These are phyloP conservation scores for Geranomyces variabilis DNA, from an alignment of 192 early-diverging fungal genomes.

Conservation along the genomic window DNA sequence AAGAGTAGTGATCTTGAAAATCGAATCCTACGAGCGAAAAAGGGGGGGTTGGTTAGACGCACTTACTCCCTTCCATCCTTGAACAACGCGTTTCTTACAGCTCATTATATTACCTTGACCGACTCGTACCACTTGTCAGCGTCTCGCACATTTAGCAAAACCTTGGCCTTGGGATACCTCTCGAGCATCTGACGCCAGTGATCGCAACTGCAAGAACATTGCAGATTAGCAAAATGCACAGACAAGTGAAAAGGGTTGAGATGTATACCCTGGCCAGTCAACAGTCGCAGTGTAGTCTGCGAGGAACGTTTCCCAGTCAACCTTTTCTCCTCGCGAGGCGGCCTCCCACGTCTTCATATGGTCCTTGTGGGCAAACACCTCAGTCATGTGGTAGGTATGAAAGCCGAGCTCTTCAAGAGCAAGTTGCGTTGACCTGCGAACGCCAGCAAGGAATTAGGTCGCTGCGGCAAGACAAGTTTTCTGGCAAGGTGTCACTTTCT, in stretches of 20 bases:
- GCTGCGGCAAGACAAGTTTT: background rate
- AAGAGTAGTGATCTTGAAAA: background rate
- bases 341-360: slow-evolving; percentile 22
- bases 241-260: too few relatives aligned
- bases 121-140: slow-evolving; percentile 36
- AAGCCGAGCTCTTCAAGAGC: slow-evolving; percentile 38
- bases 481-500: background rate
- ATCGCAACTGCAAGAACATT: background rate
- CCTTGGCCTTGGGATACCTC: slow-evolving; percentile 36
- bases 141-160: slow-evolving; percentile 37
- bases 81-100: too few relatives aligned
- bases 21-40: background rate
- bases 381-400: slow-evolving; percentile 33
- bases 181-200: slow-evolving; percentile 13
- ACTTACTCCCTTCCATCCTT: too few relatives aligned
- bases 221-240: too few relatives aligned
- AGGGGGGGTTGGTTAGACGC: too few relatives aligned
- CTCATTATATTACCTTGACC: background rate
- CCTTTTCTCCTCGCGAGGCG: slow-evolving; percentile 21
- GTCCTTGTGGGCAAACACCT: slow-evolving; percentile 22
- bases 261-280: slow-evolving; percentile 25
- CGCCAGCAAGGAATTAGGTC: background rate
- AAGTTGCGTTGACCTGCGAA: slow-evolving; percentile 26
- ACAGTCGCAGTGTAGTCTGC: slow-evolving; percentile 24
- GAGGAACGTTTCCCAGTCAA: slow-evolving; percentile 30